Conservation (phyloP, 768 basidiomycete species). For the Russula foetens region DNA sequence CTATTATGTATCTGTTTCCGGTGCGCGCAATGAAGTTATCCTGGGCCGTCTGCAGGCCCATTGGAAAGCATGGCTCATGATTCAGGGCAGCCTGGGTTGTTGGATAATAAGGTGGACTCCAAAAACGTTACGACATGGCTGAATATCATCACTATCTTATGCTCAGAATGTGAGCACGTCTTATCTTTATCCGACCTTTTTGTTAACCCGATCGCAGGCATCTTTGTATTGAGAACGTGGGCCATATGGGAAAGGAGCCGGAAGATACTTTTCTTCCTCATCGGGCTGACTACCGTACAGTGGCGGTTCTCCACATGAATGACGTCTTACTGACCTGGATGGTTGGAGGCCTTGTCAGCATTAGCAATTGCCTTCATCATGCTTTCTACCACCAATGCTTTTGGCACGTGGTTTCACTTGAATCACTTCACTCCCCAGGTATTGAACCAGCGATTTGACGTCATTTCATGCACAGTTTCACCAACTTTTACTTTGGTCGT, state of each 20-base stretch:
- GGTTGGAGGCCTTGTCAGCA: not conserved
- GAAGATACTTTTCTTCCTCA: constrained; percentile 3
- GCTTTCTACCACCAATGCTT: not conserved
- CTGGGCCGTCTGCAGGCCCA: not conserved
- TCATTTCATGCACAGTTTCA: not conserved
- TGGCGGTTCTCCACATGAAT: not conserved
- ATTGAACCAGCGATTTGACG: not conserved
- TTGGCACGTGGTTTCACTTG: not conserved
- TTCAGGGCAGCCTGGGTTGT: not conserved
- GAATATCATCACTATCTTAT: not conserved
- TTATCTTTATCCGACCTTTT: not conserved
- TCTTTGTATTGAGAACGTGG: constrained; percentile 25
- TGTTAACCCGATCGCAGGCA: constrained; percentile 11
- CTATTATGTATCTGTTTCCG: not conserved
- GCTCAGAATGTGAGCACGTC: constrained; percentile 4
- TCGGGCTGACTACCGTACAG: not conserved
- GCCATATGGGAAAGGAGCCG: constrained; percentile 25
- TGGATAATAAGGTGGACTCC: no score
- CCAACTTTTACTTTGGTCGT: not conserved
- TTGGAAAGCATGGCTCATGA: not conserved
- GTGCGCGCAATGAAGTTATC: not conserved
- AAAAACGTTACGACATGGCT: not conserved
- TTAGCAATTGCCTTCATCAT: not conserved
- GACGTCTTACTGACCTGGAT: not conserved
- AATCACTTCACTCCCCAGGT: no score